These are phyloP conservation scores for Eucalyptus albens DNA, from an alignment of 345 rosid genomes.

Conservation along the genomic window DNA sequence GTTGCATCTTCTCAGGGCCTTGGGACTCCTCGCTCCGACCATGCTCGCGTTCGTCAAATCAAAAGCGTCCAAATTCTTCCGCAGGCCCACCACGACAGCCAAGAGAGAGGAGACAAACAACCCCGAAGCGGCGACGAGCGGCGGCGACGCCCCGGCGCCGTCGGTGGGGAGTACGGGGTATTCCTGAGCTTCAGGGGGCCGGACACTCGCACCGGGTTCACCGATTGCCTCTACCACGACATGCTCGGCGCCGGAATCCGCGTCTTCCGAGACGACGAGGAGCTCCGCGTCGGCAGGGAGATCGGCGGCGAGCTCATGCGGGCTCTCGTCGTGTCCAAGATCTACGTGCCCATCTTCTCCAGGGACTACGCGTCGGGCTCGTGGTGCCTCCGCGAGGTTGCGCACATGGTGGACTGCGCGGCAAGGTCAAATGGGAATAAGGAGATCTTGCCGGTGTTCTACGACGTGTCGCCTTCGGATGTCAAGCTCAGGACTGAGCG, in stretches of 20 bases:
- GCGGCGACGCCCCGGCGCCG: no score
- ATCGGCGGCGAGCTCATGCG: not conserved
- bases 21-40: not conserved
- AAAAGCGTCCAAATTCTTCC: not conserved
- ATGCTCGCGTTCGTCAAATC: not conserved
- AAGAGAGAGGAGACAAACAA: not conserved
- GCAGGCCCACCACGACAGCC: not conserved
- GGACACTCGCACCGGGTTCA: not conserved
- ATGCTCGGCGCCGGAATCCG: not conserved
- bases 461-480: not conserved
- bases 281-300: not conserved
- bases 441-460: not conserved
- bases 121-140: not conserved
- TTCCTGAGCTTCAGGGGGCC: not conserved
- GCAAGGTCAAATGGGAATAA: not conserved
- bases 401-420: not conserved
- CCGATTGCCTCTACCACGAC: not conserved
- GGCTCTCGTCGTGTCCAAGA: not conserved
- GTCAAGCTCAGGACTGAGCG: not conserved
- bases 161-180: not conserved
- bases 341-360: not conserved
- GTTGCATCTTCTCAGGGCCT: not conserved
- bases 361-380: not conserved
- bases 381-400: not conserved
- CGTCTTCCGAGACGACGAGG: not conserved